Evolutionary conservation across 345 rosid genomes (phyloP).

Genomic region (Stellera chamaejasme): DNA sequence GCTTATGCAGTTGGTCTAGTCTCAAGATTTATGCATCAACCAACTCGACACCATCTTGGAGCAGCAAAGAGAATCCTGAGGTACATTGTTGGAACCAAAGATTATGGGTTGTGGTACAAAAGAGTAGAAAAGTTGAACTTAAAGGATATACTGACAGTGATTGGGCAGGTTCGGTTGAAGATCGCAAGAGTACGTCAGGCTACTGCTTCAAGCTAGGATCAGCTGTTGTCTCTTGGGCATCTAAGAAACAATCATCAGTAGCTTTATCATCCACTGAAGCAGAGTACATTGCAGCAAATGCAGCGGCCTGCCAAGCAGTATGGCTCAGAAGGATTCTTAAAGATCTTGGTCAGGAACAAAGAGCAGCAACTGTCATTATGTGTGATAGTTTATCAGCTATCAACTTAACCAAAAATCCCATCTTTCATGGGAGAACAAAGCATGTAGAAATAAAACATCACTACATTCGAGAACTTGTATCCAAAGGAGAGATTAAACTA

Average conservation of each 20-base stretch:
- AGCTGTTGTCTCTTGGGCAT: not conserved
- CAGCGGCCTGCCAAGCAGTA: not conserved
- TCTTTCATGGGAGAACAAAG: not conserved
- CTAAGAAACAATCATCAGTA: no score
- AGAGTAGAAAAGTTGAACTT: not conserved
- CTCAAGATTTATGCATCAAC: not conserved
- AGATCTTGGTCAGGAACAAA: no score
- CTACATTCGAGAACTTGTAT: not conserved
- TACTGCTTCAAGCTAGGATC: not conserved
- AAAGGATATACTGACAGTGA: not conserved
- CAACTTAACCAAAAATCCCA: not conserved
- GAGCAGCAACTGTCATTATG: not conserved
- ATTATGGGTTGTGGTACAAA: not conserved
- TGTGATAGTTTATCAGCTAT: conserved; percentile 1
- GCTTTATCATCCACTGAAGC: no score
- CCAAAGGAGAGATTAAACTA: not conserved
- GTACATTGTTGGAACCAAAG: not conserved
- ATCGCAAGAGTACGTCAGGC: not conserved
- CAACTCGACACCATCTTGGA: not conserved
- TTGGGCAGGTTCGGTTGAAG: not conserved
- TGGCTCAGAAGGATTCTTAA: not conserved
- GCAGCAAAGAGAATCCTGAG: not conserved
- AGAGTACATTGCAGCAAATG: no score
- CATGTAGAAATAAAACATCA: not conserved
- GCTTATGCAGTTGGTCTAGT: not conserved